phyloP scores from a whole-genome alignment of 441 rosid species.

The Capsella rubella region DNA sequence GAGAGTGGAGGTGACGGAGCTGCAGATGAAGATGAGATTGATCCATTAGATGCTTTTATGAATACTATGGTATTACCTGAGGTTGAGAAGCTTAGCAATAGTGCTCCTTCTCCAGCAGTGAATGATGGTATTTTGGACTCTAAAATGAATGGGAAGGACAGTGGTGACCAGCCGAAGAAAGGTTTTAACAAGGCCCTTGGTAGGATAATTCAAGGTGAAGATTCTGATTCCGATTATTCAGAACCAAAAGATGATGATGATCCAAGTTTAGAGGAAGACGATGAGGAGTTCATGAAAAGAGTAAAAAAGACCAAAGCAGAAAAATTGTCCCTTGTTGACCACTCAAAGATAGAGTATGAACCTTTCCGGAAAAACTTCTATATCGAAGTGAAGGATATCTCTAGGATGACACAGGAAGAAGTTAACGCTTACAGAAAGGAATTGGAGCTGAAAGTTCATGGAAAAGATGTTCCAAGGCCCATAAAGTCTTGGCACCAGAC shows the following conservation, averaged over 20 bases:
- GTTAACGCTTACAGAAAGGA: conserved; percentile 51
- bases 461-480: conserved; percentile 82
- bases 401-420: conserved; percentile 81
- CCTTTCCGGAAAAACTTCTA: conserved; percentile 78
- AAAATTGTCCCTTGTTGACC: conserved; percentile 86
- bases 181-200: conserved; percentile 60
- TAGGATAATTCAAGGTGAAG: conserved; percentile 90
- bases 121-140: conserved; percentile 44
- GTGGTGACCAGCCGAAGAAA: conserved; percentile 45
- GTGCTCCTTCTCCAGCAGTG: conserved; percentile 40
- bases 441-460: conserved; percentile 68
- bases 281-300: conserved; percentile 91
- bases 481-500: conserved; percentile 93
- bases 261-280: conserved; percentile 80
- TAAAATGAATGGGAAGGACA: conserved; percentile 51
- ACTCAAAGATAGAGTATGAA: conserved; percentile 63
- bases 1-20: conserved; percentile 49
- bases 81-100: conserved; percentile 76
- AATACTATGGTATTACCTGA: conserved; percentile 54
- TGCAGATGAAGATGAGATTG: conserved; percentile 78
- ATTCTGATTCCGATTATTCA: conserved; percentile 82
- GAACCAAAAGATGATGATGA: conserved; percentile 69
- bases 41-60: conserved; percentile 61
- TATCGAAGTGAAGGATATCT: conserved; percentile 86
- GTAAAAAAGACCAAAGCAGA: conserved; percentile 98